Evolutionary conservation across 2,329 filamentous ascomycete species (phyloP), one percentile per base, ranked within the genome.

Genomic region (Phyllosticta citriasiana): DNA sequence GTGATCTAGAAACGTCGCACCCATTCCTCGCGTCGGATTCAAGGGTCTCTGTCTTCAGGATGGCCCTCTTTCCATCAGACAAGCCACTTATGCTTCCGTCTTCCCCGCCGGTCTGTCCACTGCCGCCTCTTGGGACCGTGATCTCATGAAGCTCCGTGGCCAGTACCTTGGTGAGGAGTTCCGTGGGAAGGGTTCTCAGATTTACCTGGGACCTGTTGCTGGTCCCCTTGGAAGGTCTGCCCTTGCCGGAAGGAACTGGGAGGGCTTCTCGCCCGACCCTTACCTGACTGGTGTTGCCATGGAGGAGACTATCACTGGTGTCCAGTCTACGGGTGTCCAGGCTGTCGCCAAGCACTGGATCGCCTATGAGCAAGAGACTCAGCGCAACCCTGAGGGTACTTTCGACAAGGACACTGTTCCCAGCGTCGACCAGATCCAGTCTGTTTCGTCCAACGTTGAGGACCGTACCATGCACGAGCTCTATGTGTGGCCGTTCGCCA

Each of bases 401-500:
- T 87, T 87, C 33, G 47, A 55, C 25, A 2, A 24, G 12, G 61
- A 62, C 30, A 63, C 53, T 33, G 16, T 55, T 14, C 56, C 59
- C 75, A 14, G 79, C 80, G 30, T 22, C 2, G 10, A 30, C 27
- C 27, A 62, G 22, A 25, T 67, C 68, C 16, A n/a, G 40, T 47
- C 40, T n/a, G 40, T 47, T n/a, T 77, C 68, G 19, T 81, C 81
- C 56, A 87, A 87, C 66, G 77, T 88, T 19, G 87, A 89, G 63
- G 88, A 91, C 71, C 83, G 87, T 64, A 87, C 88, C 0, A 76
- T 91, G 69, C 88, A 91, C 67, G 88, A 91, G 71, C 73, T 90
- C 5, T 92, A 91, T 69, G 77, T 87, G 26, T 91, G 88, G 88
- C 88, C 88, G 0, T 92, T 91, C 68, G 86, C 82, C 26, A 87